A percentile compares a stretch with the other conserved stretches of the same genome.
Evolutionary conservation across 352 stramenopile species (phyloP).

Genomic region (Saprolegnia diclina): DNA sequence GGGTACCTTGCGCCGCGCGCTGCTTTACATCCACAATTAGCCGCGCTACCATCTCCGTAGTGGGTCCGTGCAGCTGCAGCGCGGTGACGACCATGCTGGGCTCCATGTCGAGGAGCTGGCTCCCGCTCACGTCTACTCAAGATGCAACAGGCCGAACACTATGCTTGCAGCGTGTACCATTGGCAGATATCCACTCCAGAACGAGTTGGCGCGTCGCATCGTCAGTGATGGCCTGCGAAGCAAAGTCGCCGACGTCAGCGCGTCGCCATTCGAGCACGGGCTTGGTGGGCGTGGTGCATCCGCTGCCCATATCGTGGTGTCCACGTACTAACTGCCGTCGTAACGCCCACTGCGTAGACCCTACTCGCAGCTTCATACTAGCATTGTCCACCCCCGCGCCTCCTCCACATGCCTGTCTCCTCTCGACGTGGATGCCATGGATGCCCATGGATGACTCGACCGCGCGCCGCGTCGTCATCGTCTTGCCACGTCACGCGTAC

Average conservation of each 20-base stretch:
- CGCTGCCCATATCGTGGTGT: constrained; percentile 10
- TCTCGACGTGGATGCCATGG: too few relatives aligned
- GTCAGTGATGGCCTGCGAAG: background rate
- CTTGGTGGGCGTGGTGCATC: constrained; percentile 10
- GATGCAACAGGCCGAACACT: background rate
- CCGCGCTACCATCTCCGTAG: background rate
- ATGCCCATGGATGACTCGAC: too few relatives aligned
- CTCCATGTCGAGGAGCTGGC: constrained; percentile 23
- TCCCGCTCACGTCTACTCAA: background rate
- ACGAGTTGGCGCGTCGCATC: background rate
- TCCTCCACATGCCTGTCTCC: background rate
- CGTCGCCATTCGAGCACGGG: constrained; percentile 1
- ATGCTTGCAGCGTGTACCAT: constrained; percentile 9
- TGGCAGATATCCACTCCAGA: background rate
- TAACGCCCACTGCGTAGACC: background rate
- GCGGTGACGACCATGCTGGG: constrained; percentile 16
- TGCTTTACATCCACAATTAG: constrained; percentile 3
- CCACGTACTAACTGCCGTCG: background rate
- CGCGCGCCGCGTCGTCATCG: too few relatives aligned
- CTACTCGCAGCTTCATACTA: background rate
- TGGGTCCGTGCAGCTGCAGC: background rate
- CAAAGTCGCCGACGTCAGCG: constrained; percentile 1
- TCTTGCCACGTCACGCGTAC: background rate
- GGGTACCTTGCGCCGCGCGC: background rate
- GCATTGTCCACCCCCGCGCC: background rate